Evolutionary conservation across 345 rosid species (phyloP).

Genomic region (Salix exigua): DNA sequence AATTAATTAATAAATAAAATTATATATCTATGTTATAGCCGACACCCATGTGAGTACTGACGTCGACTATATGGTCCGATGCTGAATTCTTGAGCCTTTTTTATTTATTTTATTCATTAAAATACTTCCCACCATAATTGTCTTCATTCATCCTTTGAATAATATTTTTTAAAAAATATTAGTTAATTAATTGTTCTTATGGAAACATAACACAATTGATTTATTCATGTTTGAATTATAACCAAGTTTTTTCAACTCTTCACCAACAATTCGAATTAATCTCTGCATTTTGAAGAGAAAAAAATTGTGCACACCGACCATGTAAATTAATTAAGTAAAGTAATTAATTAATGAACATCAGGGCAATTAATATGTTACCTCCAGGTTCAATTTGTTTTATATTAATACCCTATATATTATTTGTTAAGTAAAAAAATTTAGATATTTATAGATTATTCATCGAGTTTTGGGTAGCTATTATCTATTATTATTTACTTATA

Average conservation of each 20-base stretch:
- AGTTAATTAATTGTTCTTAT: not conserved
- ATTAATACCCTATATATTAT: no score
- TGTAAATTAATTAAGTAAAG: not conserved
- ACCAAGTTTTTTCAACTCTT: not conserved
- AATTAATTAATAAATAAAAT: not conserved
- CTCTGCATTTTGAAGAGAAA: not conserved
- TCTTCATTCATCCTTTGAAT: not conserved
- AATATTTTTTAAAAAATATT: no score
- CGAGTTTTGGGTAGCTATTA: no score
- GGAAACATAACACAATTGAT: not conserved
- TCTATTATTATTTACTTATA: no score
- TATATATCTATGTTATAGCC: constrained; percentile 8
- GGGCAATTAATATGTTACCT: no score
- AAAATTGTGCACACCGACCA: not conserved
- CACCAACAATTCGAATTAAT: not conserved
- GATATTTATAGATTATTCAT: no score
- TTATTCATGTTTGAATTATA: not conserved
- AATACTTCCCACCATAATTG: not conserved
- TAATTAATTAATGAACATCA: no score
- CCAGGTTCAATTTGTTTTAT: no score
- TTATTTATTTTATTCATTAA: not conserved
- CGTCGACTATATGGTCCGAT: constrained; percentile 8
- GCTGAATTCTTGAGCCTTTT: constrained; percentile 27
- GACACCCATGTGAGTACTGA: constrained; percentile 16
- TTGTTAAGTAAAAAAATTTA: no score